Evolutionary conservation across 2,329 filamentous ascomycete genomes (phyloP), one percentile per base, ranked within the genome.

Genomic region (Hypomyces perniciosus): DNA sequence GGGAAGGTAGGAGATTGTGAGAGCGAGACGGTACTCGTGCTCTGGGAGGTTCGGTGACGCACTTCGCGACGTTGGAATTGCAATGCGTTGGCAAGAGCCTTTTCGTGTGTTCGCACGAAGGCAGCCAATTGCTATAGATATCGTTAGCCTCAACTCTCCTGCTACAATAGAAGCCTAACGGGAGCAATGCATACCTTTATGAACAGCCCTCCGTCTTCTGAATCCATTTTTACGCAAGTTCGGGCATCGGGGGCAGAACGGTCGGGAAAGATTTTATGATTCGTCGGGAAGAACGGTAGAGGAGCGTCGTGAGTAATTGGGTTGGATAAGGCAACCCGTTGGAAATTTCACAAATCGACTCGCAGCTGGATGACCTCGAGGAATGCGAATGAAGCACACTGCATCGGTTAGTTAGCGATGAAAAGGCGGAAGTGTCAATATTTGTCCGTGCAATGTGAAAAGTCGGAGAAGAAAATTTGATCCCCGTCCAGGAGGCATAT

Each of bases 81-180:
- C 56, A 96, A 77, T 62, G 92, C 92, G 74, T 97, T 97, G 66
- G 93, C 93, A 56, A 99, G 81, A 35, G 91, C 92, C 73, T 95
- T 95, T 72, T 99, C 93, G 75, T 99, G 90, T 50, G 90, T 96
- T 56, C 91, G 90, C 72, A 99, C 90, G 72, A 96, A 97, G 72
- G 86, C 86, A 66, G 92, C 91, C 68, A 99, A 80, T 79, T 95
- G 93, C 92, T 96, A 68, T 53, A 48, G 30, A 35, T n/a, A 26
- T 37, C 55, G 61, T 71, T 55, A 73, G 68, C 56, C 61, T 30
- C 54, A 42, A 12, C 20, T 49, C 28, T 27, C 42, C 47, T 55
- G 51, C 47, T 29, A 20, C 34, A 9, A 6, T 34, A 4, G 10
- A 5, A 7, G 12, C 26, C n/a, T 2, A 37, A 27, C 6, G 4